Evolutionary conservation across 805 yeast species (phyloP).

Genomic region (Zygosaccharomyces bisporus): DNA sequence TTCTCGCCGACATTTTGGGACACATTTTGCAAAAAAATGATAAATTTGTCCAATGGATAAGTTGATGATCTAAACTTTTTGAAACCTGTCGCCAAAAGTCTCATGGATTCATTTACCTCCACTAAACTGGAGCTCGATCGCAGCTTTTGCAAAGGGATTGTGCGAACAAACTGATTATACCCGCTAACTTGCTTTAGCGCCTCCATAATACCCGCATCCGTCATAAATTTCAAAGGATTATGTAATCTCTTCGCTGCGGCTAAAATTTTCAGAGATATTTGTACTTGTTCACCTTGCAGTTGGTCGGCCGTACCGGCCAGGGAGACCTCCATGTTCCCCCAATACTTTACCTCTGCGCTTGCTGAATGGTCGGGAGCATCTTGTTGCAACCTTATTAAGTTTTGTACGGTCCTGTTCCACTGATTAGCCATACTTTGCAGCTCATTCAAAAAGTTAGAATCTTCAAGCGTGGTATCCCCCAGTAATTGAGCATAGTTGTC

Average conservation of each 20-base stretch:
- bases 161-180: conserved; percentile 63
- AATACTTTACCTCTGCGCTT: conserved; percentile 67
- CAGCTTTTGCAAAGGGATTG: conserved; percentile 64
- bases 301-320: conserved; percentile 56
- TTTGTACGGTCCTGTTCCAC: conserved; percentile 67
- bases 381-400: conserved; percentile 41
- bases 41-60: conserved; percentile 63
- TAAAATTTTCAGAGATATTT: conserved; percentile 55
- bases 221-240: conserved; percentile 64
- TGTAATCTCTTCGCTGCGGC: conserved; percentile 74
- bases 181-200: conserved; percentile 48
- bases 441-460: conserved; percentile 57
- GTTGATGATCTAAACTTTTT: conserved; percentile 55
- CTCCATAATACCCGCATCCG: conserved; percentile 65
- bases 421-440: conserved; percentile 66
- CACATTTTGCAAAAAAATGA: conserved; percentile 62
- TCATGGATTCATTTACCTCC: conserved; percentile 45
- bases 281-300: conserved; percentile 50
- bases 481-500: conserved; percentile 30
- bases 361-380: conserved; percentile 54
- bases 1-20: conserved; percentile 52
- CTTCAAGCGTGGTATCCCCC: conserved; percentile 41
- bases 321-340: conserved; percentile 69
- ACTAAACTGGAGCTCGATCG: conserved; percentile 44
- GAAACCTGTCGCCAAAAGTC: conserved; percentile 54